These are phyloP conservation scores for Mycogone perniciosa DNA, from an alignment of 2,329 filamentous ascomycete genomes.

Conservation along the genomic window DNA sequence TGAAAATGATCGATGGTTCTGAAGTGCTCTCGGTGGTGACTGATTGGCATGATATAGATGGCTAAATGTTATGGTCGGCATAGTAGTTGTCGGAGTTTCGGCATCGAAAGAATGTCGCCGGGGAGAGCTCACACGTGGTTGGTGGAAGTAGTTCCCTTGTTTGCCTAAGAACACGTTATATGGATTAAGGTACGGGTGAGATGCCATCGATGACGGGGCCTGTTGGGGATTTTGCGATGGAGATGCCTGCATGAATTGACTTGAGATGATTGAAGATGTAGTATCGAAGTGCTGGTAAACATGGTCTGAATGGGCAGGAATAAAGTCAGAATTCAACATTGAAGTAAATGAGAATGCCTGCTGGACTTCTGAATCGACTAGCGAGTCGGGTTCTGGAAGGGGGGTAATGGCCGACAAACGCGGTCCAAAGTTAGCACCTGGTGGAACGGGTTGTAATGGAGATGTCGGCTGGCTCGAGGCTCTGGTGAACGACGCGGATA, in stretches of 20 bases:
- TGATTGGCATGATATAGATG: neutral
- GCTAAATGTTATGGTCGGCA: neutral
- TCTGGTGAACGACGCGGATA: neutral
- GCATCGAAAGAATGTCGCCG: constrained; percentile 18
- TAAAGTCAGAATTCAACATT: constrained; percentile 11
- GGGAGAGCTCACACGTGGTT: constrained; percentile 23
- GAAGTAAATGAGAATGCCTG: constrained; percentile 12
- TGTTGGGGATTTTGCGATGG: neutral
- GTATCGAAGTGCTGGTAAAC: neutral
- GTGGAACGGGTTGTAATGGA: neutral
- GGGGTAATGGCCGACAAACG: constrained; percentile 24
- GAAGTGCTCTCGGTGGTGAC: too few species aligned
- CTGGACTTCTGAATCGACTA: constrained; percentile 2
- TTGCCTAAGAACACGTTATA: constrained; percentile 18
- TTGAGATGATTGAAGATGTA: neutral
- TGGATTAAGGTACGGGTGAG: constrained; percentile 18
- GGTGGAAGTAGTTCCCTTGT: constrained; percentile 13
- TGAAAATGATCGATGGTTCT: neutral
- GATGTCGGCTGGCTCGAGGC: neutral
- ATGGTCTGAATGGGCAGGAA: neutral
- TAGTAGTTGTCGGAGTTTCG: neutral
- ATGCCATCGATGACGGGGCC: neutral
- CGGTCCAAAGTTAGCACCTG: constrained; percentile 10
- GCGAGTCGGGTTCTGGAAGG: neutral
- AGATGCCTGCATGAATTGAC: neutral